Percentiles rank a stretch among this genome's conserved stretches.
Conservation (phyloP, 2,329 filamentous ascomycete species). For the Verticillium zaregamsianum region DNA sequence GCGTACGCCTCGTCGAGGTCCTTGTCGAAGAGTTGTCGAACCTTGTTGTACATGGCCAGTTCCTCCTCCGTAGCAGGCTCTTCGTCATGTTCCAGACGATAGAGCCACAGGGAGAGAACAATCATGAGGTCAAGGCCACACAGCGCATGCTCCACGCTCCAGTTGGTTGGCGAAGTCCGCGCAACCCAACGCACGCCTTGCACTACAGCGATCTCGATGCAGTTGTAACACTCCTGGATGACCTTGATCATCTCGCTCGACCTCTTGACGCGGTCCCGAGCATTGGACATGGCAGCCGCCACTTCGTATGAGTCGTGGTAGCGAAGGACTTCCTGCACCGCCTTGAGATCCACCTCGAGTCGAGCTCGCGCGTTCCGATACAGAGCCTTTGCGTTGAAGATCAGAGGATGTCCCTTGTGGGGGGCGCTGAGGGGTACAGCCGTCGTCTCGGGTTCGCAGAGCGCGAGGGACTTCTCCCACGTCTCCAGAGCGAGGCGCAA, state of each 20-base stretch:
- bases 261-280: conserved; percentile 89
- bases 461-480: conserved; percentile 95
- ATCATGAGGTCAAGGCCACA: conserved; percentile 97
- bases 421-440: conserved; percentile 87
- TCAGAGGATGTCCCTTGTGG: conserved; percentile 91
- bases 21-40: conserved; percentile 85
- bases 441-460: conserved; percentile 87
- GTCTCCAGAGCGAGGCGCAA: conserved; percentile 91
- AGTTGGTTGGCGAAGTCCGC: conserved; percentile 95
- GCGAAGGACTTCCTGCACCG: conserved; percentile 90
- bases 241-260: conserved; percentile 98
- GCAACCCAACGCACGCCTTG: conserved; percentile 97
- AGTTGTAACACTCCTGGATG: conserved; percentile 95
- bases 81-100: conserved; percentile 98
- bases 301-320: conserved; percentile 98
- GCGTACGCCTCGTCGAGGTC: conserved; percentile 80
- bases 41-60: conserved; percentile 84
- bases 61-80: conserved; percentile 84
- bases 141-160: conserved; percentile 96
- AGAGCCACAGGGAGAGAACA: conserved; percentile 95
- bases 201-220: conserved; percentile 90
- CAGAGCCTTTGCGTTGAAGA: conserved; percentile 97
- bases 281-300: conserved; percentile 91
- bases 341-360: conserved; percentile 91
- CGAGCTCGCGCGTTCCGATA: conserved; percentile 91